These are phyloP conservation scores for Psilocybe cyanescens DNA, from an alignment of 768 basidiomycete species.

Conservation along the genomic window DNA sequence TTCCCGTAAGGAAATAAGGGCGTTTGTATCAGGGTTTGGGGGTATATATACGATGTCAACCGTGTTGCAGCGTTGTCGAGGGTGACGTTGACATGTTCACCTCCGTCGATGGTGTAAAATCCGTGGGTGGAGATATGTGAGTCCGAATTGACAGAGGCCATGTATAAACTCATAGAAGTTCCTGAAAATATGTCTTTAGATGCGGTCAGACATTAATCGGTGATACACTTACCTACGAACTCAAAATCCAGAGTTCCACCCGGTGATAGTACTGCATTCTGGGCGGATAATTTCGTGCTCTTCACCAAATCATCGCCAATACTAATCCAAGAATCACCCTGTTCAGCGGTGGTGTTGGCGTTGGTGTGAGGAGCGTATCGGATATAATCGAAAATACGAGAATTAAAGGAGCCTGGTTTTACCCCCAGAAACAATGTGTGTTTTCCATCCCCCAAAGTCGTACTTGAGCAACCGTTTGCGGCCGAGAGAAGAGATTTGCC, in stretches of 20 bases:
- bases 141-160: neutral
- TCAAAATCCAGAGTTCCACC: neutral
- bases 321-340: neutral
- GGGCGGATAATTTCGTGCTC: neutral
- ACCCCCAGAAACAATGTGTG: neutral
- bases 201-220: neutral
- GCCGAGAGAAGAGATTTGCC: neutral
- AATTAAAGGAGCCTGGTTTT: neutral
- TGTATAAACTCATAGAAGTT: neutral
- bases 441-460: neutral
- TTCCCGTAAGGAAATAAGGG: neutral
- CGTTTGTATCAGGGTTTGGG: conserved; percentile 1
- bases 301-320: neutral
- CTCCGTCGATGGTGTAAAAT: neutral
- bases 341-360: neutral
- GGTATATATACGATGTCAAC: neutral
- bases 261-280: neutral
- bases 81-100: neutral
- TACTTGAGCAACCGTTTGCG: neutral
- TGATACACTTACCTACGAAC: neutral
- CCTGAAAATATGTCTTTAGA: neutral
- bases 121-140: neutral
- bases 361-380: neutral
- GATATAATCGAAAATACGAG: neutral
- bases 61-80: neutral